Conservation (phyloP, 75 land plant genomes). For the Larix kaempferi region DNA sequence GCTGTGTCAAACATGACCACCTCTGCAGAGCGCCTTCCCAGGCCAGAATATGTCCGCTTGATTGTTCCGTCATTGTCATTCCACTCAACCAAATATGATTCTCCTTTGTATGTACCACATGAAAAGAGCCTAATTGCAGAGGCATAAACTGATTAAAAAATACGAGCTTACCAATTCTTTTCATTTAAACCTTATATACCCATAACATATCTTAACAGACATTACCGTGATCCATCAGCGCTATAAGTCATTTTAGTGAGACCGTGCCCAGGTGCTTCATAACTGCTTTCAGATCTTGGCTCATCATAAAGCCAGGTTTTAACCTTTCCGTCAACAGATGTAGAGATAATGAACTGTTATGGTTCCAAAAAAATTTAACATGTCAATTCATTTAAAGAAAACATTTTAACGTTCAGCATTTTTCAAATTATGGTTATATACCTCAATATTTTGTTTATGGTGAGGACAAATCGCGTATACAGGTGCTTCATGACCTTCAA, state of each 20-base stretch:
- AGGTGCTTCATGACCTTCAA: slow-evolving; percentile 47
- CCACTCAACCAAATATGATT: slow-evolving; percentile 75
- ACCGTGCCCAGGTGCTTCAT: slow-evolving; percentile 14
- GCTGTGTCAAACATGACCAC: slow-evolving; percentile 77
- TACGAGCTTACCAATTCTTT: background rate
- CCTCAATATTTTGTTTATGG: slow-evolving; percentile 34
- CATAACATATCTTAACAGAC: background rate
- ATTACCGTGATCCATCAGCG: slow-evolving; percentile 15
- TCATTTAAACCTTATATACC: background rate
- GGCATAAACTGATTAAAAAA: background rate
- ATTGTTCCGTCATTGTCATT: slow-evolving; percentile 82
- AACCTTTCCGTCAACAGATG: slow-evolving; percentile 17
- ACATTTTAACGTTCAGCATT: too few relatives aligned
- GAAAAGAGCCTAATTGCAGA: slow-evolving; percentile 53
- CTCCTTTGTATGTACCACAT: slow-evolving; percentile 84
- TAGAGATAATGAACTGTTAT: slow-evolving; percentile 14
- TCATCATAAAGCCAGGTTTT: slow-evolving; percentile 11
- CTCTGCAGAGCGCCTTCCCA: slow-evolving; percentile 45
- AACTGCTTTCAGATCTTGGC: background rate
- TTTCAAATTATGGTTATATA: background rate
- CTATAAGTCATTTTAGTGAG: slow-evolving; percentile 18
- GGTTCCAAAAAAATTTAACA: too few relatives aligned
- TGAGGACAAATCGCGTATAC: slow-evolving; percentile 38
- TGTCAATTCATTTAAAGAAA: too few relatives aligned
- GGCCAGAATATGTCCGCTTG: slow-evolving; percentile 63